phyloP scores from a whole-genome alignment of 2,329 filamentous ascomycete genomes.

The Cladophialophora immunda region DNA sequence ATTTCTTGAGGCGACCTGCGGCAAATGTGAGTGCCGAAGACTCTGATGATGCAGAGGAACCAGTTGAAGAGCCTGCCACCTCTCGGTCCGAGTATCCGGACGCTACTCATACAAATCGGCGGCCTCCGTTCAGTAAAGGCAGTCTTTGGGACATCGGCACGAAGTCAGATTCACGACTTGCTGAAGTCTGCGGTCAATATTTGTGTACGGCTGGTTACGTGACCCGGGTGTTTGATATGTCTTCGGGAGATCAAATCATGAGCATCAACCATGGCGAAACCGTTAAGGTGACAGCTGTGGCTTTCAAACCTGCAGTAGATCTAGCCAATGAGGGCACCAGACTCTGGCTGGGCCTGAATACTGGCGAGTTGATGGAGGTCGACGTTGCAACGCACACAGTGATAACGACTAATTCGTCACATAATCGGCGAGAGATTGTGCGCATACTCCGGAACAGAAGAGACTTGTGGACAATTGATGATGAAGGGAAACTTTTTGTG shows the following conservation, averaged over 20 bases:
- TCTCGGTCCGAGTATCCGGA: conserved; percentile 78
- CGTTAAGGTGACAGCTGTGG: conserved; percentile 79
- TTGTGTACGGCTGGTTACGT: conserved; percentile 87
- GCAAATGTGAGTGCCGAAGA: conserved; percentile 49
- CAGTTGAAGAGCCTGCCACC: conserved; percentile 60
- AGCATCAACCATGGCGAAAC: conserved; percentile 85
- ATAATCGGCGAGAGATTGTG: conserved; percentile 79
- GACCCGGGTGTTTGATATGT: conserved; percentile 86
- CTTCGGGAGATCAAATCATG: conserved; percentile 82
- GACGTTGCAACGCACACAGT: conserved; percentile 79
- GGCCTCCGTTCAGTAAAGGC: conserved; percentile 77
- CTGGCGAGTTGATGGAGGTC: conserved; percentile 87
- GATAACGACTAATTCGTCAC: conserved; percentile 74
- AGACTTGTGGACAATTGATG: conserved; percentile 94
- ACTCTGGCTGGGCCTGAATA: conserved; percentile 89
- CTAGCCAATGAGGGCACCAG: conserved; percentile 81
- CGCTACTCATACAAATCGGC: conserved; percentile 81
- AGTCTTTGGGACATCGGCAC: conserved; percentile 79
- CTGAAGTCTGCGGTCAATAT: conserved; percentile 87
- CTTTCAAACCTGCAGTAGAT: conserved; percentile 82
- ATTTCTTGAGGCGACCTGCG: conserved; percentile 22
- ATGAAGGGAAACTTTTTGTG: conserved; percentile 83
- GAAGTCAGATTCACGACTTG: conserved; percentile 84
- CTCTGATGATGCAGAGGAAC: conserved; percentile 59
- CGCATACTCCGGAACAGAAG: conserved; percentile 86